Percentiles rank a stretch among this genome's conserved stretches.
Evolutionary conservation across 306 rosid genomes (phyloP).

Genomic region (Prunus kanzakura): DNA sequence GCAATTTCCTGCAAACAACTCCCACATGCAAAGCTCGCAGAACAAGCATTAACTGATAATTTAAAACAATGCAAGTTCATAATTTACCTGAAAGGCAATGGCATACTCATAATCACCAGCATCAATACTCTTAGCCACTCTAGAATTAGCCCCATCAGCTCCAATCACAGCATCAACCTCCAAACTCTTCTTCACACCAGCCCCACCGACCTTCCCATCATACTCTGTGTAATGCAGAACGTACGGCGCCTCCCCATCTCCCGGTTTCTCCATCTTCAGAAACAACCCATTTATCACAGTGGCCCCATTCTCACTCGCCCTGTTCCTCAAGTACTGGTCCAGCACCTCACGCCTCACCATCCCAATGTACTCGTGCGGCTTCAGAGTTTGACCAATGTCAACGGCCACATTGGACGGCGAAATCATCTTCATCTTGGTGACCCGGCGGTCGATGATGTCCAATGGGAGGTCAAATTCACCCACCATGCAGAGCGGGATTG

Average conservation of each 20-base stretch:
- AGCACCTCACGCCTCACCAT: slow-evolving; percentile 94
- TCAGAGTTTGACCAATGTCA: slow-evolving; percentile 77
- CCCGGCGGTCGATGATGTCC: slow-evolving; percentile 90
- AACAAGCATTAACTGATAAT: background rate
- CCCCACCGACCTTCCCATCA: slow-evolving; percentile 63
- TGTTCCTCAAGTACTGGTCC: slow-evolving; percentile 60
- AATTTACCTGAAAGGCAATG: slow-evolving; percentile 86
- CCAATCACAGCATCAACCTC: slow-evolving; percentile 98
- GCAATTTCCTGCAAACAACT: background rate
- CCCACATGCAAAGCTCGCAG: background rate
- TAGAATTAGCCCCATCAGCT: slow-evolving; percentile 95
- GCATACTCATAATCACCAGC: slow-evolving; percentile 98
- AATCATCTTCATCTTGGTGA: slow-evolving; percentile 97
- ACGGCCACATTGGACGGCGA: slow-evolving; percentile 98
- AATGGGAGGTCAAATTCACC: slow-evolving; percentile 88
- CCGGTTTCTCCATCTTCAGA: slow-evolving; percentile 80
- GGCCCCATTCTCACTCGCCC: slow-evolving; percentile 83
- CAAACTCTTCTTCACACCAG: slow-evolving; percentile 63
- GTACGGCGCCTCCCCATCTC: slow-evolving; percentile 53
- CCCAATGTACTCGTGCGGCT: slow-evolving; percentile 95
- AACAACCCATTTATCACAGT: slow-evolving; percentile 74
- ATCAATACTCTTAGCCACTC: slow-evolving; percentile 82
- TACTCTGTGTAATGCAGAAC: slow-evolving; percentile 70
- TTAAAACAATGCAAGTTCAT: background rate
- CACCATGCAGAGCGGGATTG: slow-evolving; percentile 96